phyloP scores from a whole-genome alignment of 1,284 basidiomycete species.

The Puccinia brachypodii region DNA sequence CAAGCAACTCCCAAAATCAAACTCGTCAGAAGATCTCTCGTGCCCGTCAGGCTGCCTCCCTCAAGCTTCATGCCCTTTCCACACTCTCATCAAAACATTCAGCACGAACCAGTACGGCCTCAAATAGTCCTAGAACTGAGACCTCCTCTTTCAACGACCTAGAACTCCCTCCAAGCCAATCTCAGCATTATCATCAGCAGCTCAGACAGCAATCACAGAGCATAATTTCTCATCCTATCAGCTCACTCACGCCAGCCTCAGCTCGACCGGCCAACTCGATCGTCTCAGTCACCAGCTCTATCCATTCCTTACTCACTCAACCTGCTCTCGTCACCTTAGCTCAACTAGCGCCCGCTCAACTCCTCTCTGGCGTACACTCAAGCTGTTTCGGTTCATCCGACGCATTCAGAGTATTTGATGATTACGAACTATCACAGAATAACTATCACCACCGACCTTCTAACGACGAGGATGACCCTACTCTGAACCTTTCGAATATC shows the following conservation, averaged over 20 bases:
- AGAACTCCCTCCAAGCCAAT: not conserved
- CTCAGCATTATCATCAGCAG: not conserved
- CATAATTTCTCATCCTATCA: not conserved
- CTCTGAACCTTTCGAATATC: not conserved
- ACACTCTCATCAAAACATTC: not conserved
- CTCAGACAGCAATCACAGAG: too few species aligned
- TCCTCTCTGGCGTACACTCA: constrained; percentile 29
- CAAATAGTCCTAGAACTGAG: not conserved
- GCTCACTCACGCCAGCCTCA: constrained; percentile 4
- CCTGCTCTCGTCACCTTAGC: constrained; percentile 32
- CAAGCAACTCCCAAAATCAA: not conserved
- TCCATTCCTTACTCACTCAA: constrained; percentile 39
- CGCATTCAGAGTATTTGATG: constrained; percentile 30
- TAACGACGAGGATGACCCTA: not conserved
- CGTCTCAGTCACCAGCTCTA: constrained; percentile 28
- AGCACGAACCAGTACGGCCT: not conserved
- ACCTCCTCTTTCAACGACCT: not conserved
- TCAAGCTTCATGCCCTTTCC: constrained; percentile 12
- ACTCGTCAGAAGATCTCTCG: constrained; percentile 1
- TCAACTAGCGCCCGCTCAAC: constrained; percentile 32
- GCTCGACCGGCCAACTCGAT: not conserved
- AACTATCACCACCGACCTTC: not conserved
- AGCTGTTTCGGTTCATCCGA: constrained; percentile 24
- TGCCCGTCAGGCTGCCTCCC: not conserved
- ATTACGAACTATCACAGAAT: not conserved